Evolutionary conservation across 2,329 filamentous ascomycete genomes (phyloP), one percentile per base, ranked within the genome.

Genomic region (Tolypocladium paradoxum): DNA sequence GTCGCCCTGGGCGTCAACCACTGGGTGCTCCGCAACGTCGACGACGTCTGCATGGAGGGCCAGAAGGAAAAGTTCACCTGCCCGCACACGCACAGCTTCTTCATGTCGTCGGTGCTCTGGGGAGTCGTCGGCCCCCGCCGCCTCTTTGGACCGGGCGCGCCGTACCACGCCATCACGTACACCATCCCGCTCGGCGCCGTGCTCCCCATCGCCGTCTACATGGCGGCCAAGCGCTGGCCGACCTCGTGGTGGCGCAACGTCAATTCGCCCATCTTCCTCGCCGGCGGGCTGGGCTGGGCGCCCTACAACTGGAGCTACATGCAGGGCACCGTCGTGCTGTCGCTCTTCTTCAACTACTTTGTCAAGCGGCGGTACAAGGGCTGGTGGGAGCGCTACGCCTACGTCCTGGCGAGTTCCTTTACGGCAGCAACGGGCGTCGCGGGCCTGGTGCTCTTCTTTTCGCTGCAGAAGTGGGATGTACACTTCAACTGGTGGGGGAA

Each of bases 101-200:
- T 84, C 68, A 83, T 80, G 8, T 77, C 78, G 1, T 84, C 82
- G 1, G 71, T 86, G 36, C 77, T 86, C 58, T 85, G 83, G 83
- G 84, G 84, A 43, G 74, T 81, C 47, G 83, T 88, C 53, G 84
- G 85, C 0, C 84, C 85, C 0, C 68, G 72, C 4, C 77, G 83
- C 36, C 79, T 88, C 60, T 88, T 87, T 16, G 61, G 57, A 0
- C 47, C 37, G 1, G 49, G 56, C 33, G 59, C 52, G 0, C 57
- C 58, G 1, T 66, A 62, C 48, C 55, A 52, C 1, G 37, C 54
- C 1, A 20, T 62, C 35, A 58, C 53, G 1, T 64, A 61, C 48
- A 38, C 45, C 3, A 58, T 64, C 11, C 61, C 59, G 0, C 4
- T 61, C 0, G 62, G 60, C 0, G 11, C 57, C 6, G 2, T 60